Evolutionary conservation across 192 early-diverging fungal species (phyloP), one percentile per base, ranked within the genome.

Genomic region (Geosiphon pyriformis): DNA sequence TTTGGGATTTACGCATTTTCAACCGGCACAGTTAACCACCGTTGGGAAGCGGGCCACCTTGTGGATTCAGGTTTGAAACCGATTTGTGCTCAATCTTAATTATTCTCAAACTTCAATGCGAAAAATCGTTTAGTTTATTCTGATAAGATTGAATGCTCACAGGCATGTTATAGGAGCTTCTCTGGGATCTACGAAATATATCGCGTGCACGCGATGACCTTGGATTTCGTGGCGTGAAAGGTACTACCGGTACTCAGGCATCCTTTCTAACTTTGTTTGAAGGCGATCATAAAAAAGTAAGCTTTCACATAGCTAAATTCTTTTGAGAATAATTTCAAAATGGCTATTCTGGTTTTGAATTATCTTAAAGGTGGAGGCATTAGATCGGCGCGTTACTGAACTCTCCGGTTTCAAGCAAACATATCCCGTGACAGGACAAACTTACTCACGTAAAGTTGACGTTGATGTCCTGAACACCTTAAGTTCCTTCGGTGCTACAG

Each of bases 1-100:
- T 26, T 83, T 98, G 10, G 96, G 96, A 25, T 98, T 98, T 76
- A 98, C 96, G 46, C 96, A 98, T 77, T 95, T 97, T 82, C 96
- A 98, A 78, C 96, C 96, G 46, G 96, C 96, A 27, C 96, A 98
- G 74, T 79, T 98, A 60, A 95, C 94, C 35, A 98, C 96, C 4
- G 96, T 98, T 61, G 96, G 96, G 59, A 98, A 98, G 82, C 87
- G 96, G 59, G 92, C 94, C 15, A 91, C 87, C 34, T 80, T 98
- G 63, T 98, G 96, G 96, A 78, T 97, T 48, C 96, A 98, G 62
- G 62, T 65, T 26, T 18, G 11, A 25, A 32, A 35, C 15, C 15
- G 18, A n/a, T n/a, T n/a, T n/a, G n/a, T n/a, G n/a, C n/a, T n/a
- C n/a, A n/a, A n/a, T n/a, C n/a, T n/a, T n/a, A n/a, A n/a, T n/a